Percentiles rank a stretch among this genome's conserved stretches.
Conservation (phyloP, 202 grass and related monocot genomes). For the Panicum hallii region DNA sequence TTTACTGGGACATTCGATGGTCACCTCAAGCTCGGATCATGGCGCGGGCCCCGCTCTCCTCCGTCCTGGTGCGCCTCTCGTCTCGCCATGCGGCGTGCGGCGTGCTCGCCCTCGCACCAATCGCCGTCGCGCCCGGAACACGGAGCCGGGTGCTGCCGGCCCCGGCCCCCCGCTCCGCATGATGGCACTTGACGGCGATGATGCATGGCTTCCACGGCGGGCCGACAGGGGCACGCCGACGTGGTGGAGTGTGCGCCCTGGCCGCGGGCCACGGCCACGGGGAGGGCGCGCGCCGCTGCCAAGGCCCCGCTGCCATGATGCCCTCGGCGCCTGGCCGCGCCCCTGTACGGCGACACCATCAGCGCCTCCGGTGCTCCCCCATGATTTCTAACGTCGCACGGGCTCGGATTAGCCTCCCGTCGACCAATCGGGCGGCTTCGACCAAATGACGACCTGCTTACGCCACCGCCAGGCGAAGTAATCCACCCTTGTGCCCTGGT, state of each 20-base stretch:
- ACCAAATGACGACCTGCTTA: conserved; percentile 39
- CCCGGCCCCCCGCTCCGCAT: conserved; percentile 15
- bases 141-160: background rate
- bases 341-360: conserved; percentile 49
- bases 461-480: background rate
- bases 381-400: conserved; percentile 40
- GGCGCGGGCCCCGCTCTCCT: background rate
- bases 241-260: too few relatives aligned
- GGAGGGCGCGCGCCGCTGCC: too few relatives aligned
- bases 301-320: too few relatives aligned
- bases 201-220: conserved; percentile 43
- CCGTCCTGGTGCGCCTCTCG: conserved; percentile 6
- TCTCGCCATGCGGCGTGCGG: conserved; percentile 4
- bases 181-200: conserved; percentile 63
- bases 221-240: too few relatives aligned
- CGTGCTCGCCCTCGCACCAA: background rate
- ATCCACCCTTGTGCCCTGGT: background rate
- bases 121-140: background rate
- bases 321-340: background rate
- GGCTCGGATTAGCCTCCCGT: conserved; percentile 15
- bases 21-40: conserved; percentile 43
- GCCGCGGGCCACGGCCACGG: too few relatives aligned
- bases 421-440: background rate
- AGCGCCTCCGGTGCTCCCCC: conserved; percentile 33
- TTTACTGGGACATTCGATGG: conserved; percentile 33